These are phyloP conservation scores for Raphanus raphanistrum DNA, from an alignment of 345 rosid genomes.

Conservation along the genomic window DNA sequence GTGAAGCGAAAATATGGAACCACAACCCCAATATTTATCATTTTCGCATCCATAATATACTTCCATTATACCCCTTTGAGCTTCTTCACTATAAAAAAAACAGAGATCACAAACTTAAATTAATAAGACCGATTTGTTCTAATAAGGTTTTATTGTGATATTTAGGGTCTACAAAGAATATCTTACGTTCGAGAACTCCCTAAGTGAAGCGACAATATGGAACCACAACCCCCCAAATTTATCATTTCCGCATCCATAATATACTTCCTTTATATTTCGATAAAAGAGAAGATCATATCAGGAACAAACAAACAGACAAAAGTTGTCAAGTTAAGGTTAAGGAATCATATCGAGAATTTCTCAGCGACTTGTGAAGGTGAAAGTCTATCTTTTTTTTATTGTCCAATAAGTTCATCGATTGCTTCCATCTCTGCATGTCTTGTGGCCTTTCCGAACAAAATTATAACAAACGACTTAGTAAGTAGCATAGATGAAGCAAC, in stretches of 20 bases:
- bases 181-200: constrained; percentile 32
- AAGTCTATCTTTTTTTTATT: constrained; percentile 15
- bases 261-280: constrained; percentile 53
- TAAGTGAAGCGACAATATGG: constrained; percentile 58
- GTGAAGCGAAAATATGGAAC: constrained; percentile 67
- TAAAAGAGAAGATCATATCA: not conserved
- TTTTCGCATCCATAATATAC: constrained; percentile 74
- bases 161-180: constrained; percentile 29
- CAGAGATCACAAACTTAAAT: no score
- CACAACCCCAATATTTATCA: constrained; percentile 87
- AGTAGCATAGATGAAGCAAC: no score
- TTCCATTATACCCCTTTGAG: constrained; percentile 48
- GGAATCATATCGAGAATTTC: constrained; percentile 53
- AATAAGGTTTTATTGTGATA: not conserved
- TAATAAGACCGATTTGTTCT: no score
- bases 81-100: no score
- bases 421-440: constrained; percentile 97
- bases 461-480: not conserved
- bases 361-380: constrained; percentile 47
- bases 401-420: constrained; percentile 59
- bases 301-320: not conserved
- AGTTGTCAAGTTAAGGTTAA: not conserved
- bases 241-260: constrained; percentile 76
- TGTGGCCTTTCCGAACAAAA: constrained; percentile 49
- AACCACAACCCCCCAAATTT: constrained; percentile 85